phyloP scores from a whole-genome alignment of 139 green algal genomes.

The Nannochloris sp. region DNA sequence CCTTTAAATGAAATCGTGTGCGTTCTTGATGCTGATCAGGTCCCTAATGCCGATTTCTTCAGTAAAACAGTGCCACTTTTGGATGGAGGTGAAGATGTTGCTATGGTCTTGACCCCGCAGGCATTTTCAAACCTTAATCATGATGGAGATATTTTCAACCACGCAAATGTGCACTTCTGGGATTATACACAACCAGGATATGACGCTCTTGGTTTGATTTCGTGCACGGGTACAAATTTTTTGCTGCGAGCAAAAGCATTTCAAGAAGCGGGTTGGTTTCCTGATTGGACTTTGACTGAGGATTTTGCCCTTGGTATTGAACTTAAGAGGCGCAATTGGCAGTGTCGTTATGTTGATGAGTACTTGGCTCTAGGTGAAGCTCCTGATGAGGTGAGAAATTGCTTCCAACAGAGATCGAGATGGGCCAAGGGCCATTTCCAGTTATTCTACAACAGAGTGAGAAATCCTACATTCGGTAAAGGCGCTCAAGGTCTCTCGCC shows the following conservation, averaged over 20 bases:
- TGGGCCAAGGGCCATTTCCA: slow-evolving; percentile 79
- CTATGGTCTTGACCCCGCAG: slow-evolving; percentile 48
- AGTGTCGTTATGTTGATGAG: slow-evolving; percentile 59
- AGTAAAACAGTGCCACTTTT: slow-evolving; percentile 54
- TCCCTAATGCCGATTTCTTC: slow-evolving; percentile 65
- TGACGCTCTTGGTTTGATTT: slow-evolving; percentile 53
- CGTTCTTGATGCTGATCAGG: slow-evolving; percentile 71
- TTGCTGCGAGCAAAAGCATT: slow-evolving; percentile 52
- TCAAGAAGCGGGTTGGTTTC: slow-evolving; percentile 54
- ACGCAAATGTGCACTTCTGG: slow-evolving; percentile 77
- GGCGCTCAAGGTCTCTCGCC: slow-evolving; percentile 21
- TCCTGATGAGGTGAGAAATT: slow-evolving; percentile 70
- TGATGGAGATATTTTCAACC: slow-evolving; percentile 74
- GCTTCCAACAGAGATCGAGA: slow-evolving; percentile 73
- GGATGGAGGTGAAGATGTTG: slow-evolving; percentile 46
- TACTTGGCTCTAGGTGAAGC: slow-evolving; percentile 72
- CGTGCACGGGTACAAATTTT: slow-evolving; percentile 64
- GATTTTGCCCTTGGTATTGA: slow-evolving; percentile 66
- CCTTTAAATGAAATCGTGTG: slow-evolving; percentile 54
- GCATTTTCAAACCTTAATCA: slow-evolving; percentile 72
- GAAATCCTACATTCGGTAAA: slow-evolving; percentile 29
- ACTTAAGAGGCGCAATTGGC: slow-evolving; percentile 50
- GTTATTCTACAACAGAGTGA: slow-evolving; percentile 31
- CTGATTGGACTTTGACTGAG: slow-evolving; percentile 66
- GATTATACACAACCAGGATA: slow-evolving; percentile 53